Evolutionary conservation across 2,329 filamentous ascomycete species (phyloP).

Genomic region (Fusarium sp.): DNA sequence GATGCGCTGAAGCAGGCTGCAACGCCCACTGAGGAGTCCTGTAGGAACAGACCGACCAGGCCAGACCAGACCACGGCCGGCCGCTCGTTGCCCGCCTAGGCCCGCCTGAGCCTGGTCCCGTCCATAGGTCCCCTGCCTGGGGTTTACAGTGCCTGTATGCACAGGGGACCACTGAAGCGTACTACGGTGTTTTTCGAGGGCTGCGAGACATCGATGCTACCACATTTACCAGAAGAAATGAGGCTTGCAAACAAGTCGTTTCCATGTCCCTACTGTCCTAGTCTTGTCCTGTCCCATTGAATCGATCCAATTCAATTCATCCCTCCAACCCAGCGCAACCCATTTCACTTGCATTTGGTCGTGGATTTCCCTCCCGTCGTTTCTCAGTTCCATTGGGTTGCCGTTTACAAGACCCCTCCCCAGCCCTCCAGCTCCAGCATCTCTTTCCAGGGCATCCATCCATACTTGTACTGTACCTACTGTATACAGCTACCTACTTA

Average conservation of each 20-base stretch:
- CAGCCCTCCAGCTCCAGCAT: too few species aligned
- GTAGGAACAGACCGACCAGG: conserved; percentile 10
- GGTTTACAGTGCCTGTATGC: conserved; percentile 16
- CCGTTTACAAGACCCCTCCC: too few species aligned
- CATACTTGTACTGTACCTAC: too few species aligned
- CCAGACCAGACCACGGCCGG: conserved; percentile 4
- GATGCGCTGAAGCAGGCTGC: conserved; percentile 3
- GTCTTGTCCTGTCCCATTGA: neutral
- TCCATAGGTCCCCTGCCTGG: conserved; percentile 16
- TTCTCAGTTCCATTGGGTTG: too few species aligned
- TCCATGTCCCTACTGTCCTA: conserved; percentile 21
- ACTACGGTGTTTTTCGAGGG: conserved; percentile 17
- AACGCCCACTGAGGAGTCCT: conserved; percentile 10
- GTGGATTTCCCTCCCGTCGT: too few species aligned
- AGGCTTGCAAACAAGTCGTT: conserved; percentile 28
- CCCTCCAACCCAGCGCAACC: neutral
- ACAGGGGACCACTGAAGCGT: conserved; percentile 29
- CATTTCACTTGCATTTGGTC: conserved; percentile 1
- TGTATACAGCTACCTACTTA: neutral
- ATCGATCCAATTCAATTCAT: too few species aligned
- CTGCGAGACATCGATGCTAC: conserved; percentile 30
- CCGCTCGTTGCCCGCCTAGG: conserved; percentile 20
- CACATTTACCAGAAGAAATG: conserved; percentile 2
- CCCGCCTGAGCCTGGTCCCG: conserved; percentile 8
- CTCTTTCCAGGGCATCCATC: too few species aligned